Base-by-base conservation (phyloP, 805 yeast species). In the Candida gorgasii region DNA sequence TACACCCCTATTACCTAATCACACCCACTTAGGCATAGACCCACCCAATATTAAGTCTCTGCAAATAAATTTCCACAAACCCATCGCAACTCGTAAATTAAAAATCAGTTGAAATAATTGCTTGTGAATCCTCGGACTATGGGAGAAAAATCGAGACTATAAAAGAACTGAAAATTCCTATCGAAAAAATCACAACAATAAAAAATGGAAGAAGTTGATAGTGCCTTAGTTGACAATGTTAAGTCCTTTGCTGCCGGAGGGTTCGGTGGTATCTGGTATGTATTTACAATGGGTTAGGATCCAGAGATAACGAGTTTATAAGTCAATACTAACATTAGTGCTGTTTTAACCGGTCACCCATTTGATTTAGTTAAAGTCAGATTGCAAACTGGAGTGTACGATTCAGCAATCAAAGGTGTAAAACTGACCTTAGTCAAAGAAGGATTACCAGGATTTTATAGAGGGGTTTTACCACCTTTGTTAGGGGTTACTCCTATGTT, bases 401-500 rank as follows among this genome's bases (percentile, higher is more conserved):
- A 73, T 6, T 73, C 86, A 5, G 75, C 95, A 8, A 48, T 75
- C 2, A 79, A 78, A 31, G 92, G 93, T n/a, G 73, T 89, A 17
- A 76, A 70, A 51, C 75, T 75, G 24, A 89, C 95, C 3, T 48
- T 92, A 27, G 76, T 76, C n/a, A 74, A 75, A 19, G 89, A 85
- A 48, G 96, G 96, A 0, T 78, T 80, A 3, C 50, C 72, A 18
- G 97, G 98, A 1, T 80, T 92, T 50, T 92, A 92, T 65, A 74
- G 95, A 58, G 99, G 99, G 45, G 97, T 93, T 23, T 73, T 86
- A 9, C 96, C 98, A 11, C 99, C 99, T 3, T 68, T 92, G 40
- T 60, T 87, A n/a, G 99, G 99, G 17, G 97, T 92, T 16, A 93
- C 98, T 0, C 99, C 99, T 20, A 93, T 92, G 87, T 93, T 93